Conservation (phyloP, 306 rosid species). For the Rosa lucieae region DNA sequence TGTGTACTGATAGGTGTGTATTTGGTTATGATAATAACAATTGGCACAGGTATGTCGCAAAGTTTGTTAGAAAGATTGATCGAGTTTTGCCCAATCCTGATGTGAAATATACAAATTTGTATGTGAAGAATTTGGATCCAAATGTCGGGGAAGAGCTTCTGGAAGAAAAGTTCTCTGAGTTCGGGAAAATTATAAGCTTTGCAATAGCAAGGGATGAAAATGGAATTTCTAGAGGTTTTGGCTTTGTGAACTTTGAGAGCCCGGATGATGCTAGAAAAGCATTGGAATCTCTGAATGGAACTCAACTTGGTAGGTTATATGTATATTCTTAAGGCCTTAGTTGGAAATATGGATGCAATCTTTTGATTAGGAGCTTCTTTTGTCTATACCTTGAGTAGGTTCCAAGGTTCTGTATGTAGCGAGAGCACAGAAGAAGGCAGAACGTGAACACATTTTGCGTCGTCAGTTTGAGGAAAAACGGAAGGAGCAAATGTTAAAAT, state of each 20-base stretch:
- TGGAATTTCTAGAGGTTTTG: slow-evolving; percentile 78
- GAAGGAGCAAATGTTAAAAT: slow-evolving; percentile 65
- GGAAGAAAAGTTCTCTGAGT: slow-evolving; percentile 56
- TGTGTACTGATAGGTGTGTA: slow-evolving; percentile 21
- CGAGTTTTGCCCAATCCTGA: slow-evolving; percentile 55
- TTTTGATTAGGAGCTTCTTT: slow-evolving; percentile 11
- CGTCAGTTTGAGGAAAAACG: slow-evolving; percentile 75
- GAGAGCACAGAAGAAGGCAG: slow-evolving; percentile 84
- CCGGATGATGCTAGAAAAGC: slow-evolving; percentile 80
- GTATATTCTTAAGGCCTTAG: slow-evolving; percentile 18
- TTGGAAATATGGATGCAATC: neutral
- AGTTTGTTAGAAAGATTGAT: slow-evolving; percentile 63
- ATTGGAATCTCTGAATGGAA: slow-evolving; percentile 67
- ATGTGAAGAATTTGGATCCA: slow-evolving; percentile 73
- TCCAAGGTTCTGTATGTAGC: slow-evolving; percentile 77
- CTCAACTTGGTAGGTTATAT: slow-evolving; percentile 55
- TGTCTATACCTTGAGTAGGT: slow-evolving; percentile 44
- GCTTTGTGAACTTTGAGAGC: slow-evolving; percentile 70
- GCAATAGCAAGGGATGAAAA: slow-evolving; percentile 55
- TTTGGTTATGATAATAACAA: slow-evolving; percentile 9
- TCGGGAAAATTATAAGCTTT: slow-evolving; percentile 72
- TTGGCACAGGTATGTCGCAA: slow-evolving; percentile 69
- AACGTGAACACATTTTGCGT: slow-evolving; percentile 72
- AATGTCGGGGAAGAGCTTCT: slow-evolving; percentile 58
- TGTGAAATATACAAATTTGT: slow-evolving; percentile 71